Percentiles rank a stretch among this genome's conserved stretches.
phyloP scores from a whole-genome alignment of 225 moss, liverwort and hornwort species.

The Pseudoscleropodium purum region DNA sequence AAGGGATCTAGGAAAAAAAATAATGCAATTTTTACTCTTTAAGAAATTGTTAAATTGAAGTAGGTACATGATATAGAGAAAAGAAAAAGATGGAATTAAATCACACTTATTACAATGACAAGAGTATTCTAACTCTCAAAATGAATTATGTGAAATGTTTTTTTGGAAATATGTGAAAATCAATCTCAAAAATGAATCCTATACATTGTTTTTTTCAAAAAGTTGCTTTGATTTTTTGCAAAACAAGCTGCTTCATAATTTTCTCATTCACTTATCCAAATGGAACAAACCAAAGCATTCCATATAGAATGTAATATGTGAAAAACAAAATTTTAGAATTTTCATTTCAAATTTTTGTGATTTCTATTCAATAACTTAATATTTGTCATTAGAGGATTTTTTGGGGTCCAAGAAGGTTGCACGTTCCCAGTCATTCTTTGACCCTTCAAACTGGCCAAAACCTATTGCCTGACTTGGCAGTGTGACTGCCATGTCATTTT shows the following conservation, averaged over 20 bases:
- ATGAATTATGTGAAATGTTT: rapidly evolving
- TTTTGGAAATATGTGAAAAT: background rate
- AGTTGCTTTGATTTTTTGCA: background rate
- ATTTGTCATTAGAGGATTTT: no score
- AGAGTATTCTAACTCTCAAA: background rate
- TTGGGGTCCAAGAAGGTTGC: no score
- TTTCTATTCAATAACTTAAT: rapidly evolving
- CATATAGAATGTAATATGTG: rapidly evolving
- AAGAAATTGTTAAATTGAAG: no score
- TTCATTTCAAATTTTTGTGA: no score
- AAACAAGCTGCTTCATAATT: no score
- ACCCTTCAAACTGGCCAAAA: no score
- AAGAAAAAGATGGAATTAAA: background rate
- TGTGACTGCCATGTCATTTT: no score
- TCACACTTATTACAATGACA: rapidly evolving
- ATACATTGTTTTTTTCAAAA: background rate
- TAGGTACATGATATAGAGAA: rapidly evolving
- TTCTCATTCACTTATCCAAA: background rate
- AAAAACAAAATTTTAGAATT: no score
- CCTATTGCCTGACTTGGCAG: no score
- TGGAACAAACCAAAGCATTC: rapidly evolving
- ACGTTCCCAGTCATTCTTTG: no score
- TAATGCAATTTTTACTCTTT: background rate
- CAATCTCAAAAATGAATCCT: no score
- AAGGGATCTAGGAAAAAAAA: rapidly evolving